Percentiles rank a stretch among this genome's conserved stretches.
These are phyloP conservation scores for Fusarium bactridioides DNA, from an alignment of 2,329 filamentous ascomycete genomes.

Conservation along the genomic window DNA sequence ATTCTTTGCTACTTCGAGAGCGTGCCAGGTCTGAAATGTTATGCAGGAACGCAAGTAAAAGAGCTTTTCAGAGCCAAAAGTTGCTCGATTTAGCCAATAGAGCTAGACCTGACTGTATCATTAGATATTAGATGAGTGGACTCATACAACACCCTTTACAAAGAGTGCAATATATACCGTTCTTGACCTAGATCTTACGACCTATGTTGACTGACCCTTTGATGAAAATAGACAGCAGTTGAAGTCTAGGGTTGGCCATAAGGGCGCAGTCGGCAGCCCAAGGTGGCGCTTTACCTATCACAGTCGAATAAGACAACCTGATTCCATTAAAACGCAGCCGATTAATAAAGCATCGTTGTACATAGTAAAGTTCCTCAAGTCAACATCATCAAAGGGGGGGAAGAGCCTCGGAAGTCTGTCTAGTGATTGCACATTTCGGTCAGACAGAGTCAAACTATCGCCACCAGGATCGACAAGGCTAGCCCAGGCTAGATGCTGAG, in stretches of 20 bases:
- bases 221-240: not conserved
- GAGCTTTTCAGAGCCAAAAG: not conserved
- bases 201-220: not conserved
- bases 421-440: not conserved
- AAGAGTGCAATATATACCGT: not conserved
- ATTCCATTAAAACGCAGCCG: not conserved
- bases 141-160: not conserved
- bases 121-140: not conserved
- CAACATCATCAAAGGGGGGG: not conserved
- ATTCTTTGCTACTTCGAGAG: conserved; percentile 6
- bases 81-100: not conserved
- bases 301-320: not conserved
- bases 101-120: conserved; percentile 14
- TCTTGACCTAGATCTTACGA: not conserved
- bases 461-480: conserved; percentile 39
- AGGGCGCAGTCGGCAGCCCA: not conserved
- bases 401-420: not conserved
- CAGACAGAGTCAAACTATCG: conserved; percentile 5
- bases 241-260: not conserved
- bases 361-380: not conserved
- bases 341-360: not conserved
- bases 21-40: conserved; percentile 3
- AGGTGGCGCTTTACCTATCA: not conserved
- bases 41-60: not conserved
- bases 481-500: conserved; percentile 23